These are phyloP conservation scores for Discostella pseudostelligera DNA, from an alignment of 108 stramenopile species.

Conservation along the genomic window DNA sequence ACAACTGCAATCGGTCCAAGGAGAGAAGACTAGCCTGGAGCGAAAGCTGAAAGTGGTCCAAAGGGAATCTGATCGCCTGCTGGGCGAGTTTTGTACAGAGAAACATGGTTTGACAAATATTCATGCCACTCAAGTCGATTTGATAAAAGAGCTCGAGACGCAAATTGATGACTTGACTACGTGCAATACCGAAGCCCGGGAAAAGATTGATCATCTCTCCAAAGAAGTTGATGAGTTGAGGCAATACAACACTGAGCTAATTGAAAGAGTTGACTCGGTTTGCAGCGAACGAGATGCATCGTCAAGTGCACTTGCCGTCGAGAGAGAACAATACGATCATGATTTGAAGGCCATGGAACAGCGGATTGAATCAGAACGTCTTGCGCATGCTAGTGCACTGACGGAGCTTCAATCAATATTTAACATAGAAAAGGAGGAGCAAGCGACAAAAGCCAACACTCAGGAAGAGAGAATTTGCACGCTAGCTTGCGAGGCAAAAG, in stretches of 20 bases:
- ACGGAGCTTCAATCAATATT: constrained; percentile 13
- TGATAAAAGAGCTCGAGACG: background rate
- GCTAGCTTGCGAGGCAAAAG: background rate
- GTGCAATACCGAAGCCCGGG: background rate
- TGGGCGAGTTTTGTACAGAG: constrained; percentile 24
- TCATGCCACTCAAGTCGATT: constrained; percentile 14
- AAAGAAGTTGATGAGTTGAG: background rate
- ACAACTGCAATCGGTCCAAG: constrained; percentile 29
- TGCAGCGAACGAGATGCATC: constrained; percentile 11
- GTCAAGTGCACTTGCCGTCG: background rate
- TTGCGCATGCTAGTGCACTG: constrained; percentile 4
- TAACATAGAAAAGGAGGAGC: constrained; percentile 18
- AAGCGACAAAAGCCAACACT: background rate
- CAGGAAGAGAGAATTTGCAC: background rate
- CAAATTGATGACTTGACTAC: constrained; percentile 6
- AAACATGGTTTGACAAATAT: constrained; percentile 29
- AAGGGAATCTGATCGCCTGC: constrained; percentile 23
- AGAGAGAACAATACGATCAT: constrained; percentile 5
- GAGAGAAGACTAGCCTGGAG: constrained; percentile 24
- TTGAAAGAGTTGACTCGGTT: background rate
- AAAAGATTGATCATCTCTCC: background rate
- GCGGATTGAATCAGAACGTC: constrained; percentile 6
- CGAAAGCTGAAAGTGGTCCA: constrained; percentile 18
- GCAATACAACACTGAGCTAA: background rate
- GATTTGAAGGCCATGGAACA: background rate